Conservation (phyloP, 1,284 basidiomycete species). For the Neolentinus lepideus region DNA sequence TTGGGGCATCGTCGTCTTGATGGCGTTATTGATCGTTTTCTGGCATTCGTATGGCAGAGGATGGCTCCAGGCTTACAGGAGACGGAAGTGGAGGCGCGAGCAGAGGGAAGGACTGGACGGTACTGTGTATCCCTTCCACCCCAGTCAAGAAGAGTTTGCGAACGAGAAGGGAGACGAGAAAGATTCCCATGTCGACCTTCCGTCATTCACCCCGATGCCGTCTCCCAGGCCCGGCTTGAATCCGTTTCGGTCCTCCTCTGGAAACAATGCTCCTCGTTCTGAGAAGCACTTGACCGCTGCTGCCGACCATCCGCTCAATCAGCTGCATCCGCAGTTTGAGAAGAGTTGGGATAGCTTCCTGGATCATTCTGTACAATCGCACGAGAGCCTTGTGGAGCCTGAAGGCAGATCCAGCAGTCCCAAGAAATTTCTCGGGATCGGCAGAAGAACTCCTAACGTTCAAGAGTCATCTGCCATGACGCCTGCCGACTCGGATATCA, state of each 20-base stretch:
- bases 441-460: constrained; percentile 22
- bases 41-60: constrained; percentile 58
- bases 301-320: constrained; percentile 19
- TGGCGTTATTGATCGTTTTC: constrained; percentile 57
- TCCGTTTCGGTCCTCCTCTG: constrained; percentile 25
- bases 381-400: constrained; percentile 8
- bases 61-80: constrained; percentile 37
- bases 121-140: constrained; percentile 32
- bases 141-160: constrained; percentile 13
- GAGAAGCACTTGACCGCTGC: constrained; percentile 6
- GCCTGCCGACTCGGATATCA: background rate
- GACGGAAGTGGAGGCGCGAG: constrained; percentile 43
- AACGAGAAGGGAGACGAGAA: constrained; percentile 20
- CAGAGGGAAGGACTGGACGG: constrained; percentile 40
- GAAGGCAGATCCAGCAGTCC: constrained; percentile 19
- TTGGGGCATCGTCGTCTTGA: constrained; percentile 72
- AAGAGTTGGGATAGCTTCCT: constrained; percentile 47
- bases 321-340: constrained; percentile 26
- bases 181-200: constrained; percentile 22
- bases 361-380: constrained; percentile 22
- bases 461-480: constrained; percentile 16
- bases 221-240: constrained; percentile 37
- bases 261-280: background rate
- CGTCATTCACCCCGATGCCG: constrained; percentile 44
- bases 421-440: constrained; percentile 38